These are phyloP conservation scores for Funneliformis geosporum DNA, from an alignment of 192 early-diverging fungal genomes.

Conservation along the genomic window DNA sequence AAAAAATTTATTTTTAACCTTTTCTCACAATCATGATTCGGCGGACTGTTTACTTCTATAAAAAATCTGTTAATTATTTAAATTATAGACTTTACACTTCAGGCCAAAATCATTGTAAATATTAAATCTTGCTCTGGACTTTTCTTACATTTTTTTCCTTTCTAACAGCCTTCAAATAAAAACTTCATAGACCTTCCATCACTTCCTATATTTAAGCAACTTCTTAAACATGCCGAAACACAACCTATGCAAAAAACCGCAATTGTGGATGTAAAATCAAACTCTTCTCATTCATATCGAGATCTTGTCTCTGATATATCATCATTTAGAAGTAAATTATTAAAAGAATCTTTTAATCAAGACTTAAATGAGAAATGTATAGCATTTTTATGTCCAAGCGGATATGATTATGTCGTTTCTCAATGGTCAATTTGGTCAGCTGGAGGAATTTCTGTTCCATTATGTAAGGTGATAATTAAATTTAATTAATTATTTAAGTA, in stretches of 20 bases:
- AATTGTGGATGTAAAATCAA: slow-evolving; percentile 38
- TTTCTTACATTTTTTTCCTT: not conserved
- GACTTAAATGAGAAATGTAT: slow-evolving; percentile 38
- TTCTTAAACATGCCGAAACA: slow-evolving; percentile 33
- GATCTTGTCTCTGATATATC: slow-evolving; percentile 39
- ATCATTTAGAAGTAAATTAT: slow-evolving; percentile 29
- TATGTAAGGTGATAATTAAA: slow-evolving; percentile 50
- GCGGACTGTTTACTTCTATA: not conserved
- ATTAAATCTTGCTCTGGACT: not conserved
- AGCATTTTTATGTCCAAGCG: slow-evolving; percentile 50
- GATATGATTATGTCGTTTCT: slow-evolving; percentile 65
- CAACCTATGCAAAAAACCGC: slow-evolving; percentile 28
- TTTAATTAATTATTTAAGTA: not conserved
- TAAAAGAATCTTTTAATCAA: slow-evolving; percentile 24
- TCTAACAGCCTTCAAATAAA: not conserved
- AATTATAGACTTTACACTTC: not conserved
- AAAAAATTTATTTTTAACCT: no score
- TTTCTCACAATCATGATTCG: not conserved
- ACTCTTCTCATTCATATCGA: slow-evolving; percentile 34
- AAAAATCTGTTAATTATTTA: not conserved
- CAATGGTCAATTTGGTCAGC: slow-evolving; percentile 79
- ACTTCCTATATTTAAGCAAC: slow-evolving; percentile 40
- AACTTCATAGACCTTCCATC: slow-evolving; percentile 31
- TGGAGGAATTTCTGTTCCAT: slow-evolving; percentile 80
- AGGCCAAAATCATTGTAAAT: not conserved